Evolutionary conservation across 805 yeast species (phyloP), one percentile per base, ranked within the genome.

Genomic region (Hemisphaericaspora nanyangensis): DNA sequence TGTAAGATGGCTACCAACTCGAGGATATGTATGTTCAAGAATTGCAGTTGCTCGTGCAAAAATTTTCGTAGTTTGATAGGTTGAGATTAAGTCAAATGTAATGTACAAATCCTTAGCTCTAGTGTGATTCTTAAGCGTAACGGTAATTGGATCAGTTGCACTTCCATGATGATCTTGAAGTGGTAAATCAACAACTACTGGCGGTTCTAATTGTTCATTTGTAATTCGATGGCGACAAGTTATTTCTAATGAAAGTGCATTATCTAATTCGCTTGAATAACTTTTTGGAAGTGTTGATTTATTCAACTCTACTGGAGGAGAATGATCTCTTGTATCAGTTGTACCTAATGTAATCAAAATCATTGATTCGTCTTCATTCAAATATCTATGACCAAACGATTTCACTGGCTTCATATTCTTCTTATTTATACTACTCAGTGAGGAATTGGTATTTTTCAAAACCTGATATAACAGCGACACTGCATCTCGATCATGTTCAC

Each of bases 1-100:
- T 18, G 86, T 67, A 55, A 80, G 72, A 46, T 83, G 68, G 0
- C 70, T 65, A 6, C 96, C 91, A 29, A 87, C 87, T 12, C 74
- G 65, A 1, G 90, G 77, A 51, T 76, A 75, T 0, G 79, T 76
- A 37, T 75, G 72, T 36, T 76, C 70, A 50, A 88, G 66, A 44
- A 82, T 57, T 0, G 90, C 95, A 28, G 87, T 89, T 1, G 88
- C 97, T 36, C 97, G 72, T 12, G 96, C 98, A 26, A 90, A 65
- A 18, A 81, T 38, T 11, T 43, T 47, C 31, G 32, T 38, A 38
- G 34, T 36, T 33, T 80, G 83, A 59, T 88, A 89, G 0, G 97
- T 87, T 17, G 96, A 96, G 13, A 90, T 88, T 40, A 90, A 74
- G 59, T 91, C 98, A 61, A 91, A 91, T 28, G 79, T 77, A 27